Evolutionary conservation across 1,284 basidiomycete species (phyloP).

Genomic region (Ganoderma boninense): DNA sequence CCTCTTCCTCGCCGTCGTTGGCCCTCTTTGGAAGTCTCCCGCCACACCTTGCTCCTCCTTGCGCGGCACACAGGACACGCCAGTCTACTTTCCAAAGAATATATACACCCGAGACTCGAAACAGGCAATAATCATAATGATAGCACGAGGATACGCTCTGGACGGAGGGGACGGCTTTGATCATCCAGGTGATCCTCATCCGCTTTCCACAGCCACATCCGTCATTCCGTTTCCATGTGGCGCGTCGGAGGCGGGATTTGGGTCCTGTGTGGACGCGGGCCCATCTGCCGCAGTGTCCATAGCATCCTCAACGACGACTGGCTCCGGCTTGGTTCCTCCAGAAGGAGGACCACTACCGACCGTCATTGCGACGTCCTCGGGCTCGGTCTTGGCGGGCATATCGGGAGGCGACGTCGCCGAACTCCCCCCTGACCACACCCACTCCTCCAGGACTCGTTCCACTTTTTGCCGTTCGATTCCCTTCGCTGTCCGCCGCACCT

Average conservation of each 20-base stretch:
- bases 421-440: slow-evolving; percentile 56
- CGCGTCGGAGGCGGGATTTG: slow-evolving; percentile 5
- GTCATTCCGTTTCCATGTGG: slow-evolving; percentile 5
- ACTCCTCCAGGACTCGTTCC: slow-evolving; percentile 71
- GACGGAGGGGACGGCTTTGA: neutral
- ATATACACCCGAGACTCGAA: slow-evolving; percentile 8
- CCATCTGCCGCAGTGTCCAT: slow-evolving; percentile 15
- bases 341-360: slow-evolving; percentile 10
- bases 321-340: slow-evolving; percentile 10
- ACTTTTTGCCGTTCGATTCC: slow-evolving; percentile 75
- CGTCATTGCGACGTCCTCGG: slow-evolving; percentile 17
- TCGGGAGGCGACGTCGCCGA: slow-evolving; percentile 13
- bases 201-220: slow-evolving; percentile 15
- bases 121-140: slow-evolving; percentile 31
- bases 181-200: neutral
- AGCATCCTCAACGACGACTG: slow-evolving; percentile 16
- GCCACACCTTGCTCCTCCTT: neutral
- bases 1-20: neutral
- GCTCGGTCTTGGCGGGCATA: slow-evolving; percentile 19
- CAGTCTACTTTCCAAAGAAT: neutral
- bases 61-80: neutral
- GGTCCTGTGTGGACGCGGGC: neutral
- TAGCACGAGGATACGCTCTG: neutral
- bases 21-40: neutral
- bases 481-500: slow-evolving; percentile 61